phyloP scores from a whole-genome alignment of 495 filamentous ascomycete species.

The Xylona heveae region DNA sequence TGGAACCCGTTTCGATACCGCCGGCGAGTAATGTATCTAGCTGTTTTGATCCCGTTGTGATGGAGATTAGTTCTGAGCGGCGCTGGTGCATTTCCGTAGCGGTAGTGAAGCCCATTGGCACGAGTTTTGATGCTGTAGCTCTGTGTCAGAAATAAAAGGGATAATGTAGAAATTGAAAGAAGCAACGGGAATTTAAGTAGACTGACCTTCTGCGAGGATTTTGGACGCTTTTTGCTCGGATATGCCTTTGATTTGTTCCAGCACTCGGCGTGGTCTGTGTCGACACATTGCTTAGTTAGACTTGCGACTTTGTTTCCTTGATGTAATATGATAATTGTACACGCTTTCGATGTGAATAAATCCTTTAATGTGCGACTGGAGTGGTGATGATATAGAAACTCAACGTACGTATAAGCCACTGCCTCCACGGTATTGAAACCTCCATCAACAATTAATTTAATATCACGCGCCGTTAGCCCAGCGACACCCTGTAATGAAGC shows the following conservation, averaged over 20 bases:
- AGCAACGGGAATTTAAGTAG: not conserved
- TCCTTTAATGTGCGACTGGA: not conserved
- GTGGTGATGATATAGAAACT: not conserved
- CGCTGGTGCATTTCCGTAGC: constrained; percentile 99
- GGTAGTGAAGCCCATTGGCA: constrained; percentile 97
- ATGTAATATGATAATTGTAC: too few species aligned
- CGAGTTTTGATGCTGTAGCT: constrained; percentile 63
- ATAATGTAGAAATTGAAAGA: not conserved
- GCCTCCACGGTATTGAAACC: constrained; percentile 90
- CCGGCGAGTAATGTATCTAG: constrained; percentile 88
- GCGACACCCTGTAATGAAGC: constrained; percentile 37
- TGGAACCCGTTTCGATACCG: constrained; percentile 87
- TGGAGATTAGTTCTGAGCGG: constrained; percentile 87
- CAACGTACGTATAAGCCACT: constrained; percentile 63
- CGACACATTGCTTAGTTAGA: too few species aligned
- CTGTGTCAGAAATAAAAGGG: constrained; percentile 1
- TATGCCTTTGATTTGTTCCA: constrained; percentile 94
- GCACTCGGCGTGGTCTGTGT: constrained; percentile 45
- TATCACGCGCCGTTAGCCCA: constrained; percentile 81
- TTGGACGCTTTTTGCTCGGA: constrained; percentile 91
- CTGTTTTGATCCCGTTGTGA: constrained; percentile 93
- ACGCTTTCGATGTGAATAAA: constrained; percentile 6
- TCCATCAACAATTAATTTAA: constrained; percentile 77
- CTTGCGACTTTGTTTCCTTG: too few species aligned
- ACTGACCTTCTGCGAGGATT: constrained; percentile 69